Evolutionary conservation across 345 rosid genomes (phyloP), one percentile per base, ranked within the genome.

Genomic region (Sonneratia alba): DNA sequence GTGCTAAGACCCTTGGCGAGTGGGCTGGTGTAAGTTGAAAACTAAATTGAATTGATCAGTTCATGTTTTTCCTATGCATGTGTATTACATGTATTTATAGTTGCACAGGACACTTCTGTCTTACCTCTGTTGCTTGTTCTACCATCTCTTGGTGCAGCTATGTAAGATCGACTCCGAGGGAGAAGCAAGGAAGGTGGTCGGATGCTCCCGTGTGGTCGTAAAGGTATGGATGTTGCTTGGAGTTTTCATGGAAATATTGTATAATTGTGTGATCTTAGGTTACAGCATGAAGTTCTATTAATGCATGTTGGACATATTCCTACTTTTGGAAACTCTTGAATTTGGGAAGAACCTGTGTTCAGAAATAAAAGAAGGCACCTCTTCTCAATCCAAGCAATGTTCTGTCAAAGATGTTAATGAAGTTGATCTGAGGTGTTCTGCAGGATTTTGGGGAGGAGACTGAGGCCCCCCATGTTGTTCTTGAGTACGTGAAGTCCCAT

Each of bases 111-210:
- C 38, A 21, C 22, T 6, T 21, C 38, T 8, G 3, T 8, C 11
- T 6, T 40, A 40, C 9, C 43, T 40, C 1, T 27, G 43, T 34
- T 34, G n/a, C 32, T 27, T 27, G 32, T 27, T 27, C 32, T 27
- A 27, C 32, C 32, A 27, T 27, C 32, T 27, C 32, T 27, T 8
- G 12, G 10, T 79, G 72, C 89, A 92, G 98, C 77, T 90, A 43
- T 90, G 96, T 72, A 90, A 90, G 88, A 90, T 90, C 68, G 98
- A 91, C 69, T 82, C 93, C 0, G 93, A 91, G 81, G 94, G 96
- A 62, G 88, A 90, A 70, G 94, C 97, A 24, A 85, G 92, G 79
- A 92, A 92, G 78, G 93, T 90, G 10, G 97, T 90, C 15, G 92
- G 96, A 18, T 92, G 96, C 84, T 90, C 96, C 14, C 90, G 96